Evolutionary conservation across 2,329 filamentous ascomycete genomes (phyloP).

Genomic region (Beauveria brongniartii): DNA sequence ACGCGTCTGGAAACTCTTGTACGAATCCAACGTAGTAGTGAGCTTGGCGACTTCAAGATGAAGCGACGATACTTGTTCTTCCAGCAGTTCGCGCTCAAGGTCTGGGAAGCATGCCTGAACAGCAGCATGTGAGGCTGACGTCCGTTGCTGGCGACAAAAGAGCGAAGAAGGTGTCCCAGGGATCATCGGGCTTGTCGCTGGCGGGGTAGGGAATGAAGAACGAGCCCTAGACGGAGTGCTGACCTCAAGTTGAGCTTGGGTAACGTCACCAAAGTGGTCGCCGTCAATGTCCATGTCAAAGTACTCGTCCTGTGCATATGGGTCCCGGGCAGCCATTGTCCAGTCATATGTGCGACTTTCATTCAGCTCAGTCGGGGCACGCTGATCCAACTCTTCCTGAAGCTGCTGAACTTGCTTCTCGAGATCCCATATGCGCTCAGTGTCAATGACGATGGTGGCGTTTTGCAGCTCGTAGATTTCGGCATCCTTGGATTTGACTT

Average conservation of each 20-base stretch:
- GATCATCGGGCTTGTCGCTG: slow-evolving; percentile 41
- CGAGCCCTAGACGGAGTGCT: slow-evolving; percentile 41
- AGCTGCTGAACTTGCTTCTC: slow-evolving; percentile 32
- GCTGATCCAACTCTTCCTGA: slow-evolving; percentile 22
- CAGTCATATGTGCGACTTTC: slow-evolving; percentile 35
- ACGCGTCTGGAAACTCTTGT: slow-evolving; percentile 33
- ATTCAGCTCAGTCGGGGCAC: slow-evolving; percentile 14
- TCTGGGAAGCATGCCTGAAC: slow-evolving; percentile 37
- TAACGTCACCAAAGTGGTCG: slow-evolving; percentile 40
- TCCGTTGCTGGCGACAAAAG: slow-evolving; percentile 2
- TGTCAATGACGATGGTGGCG: slow-evolving; percentile 41
- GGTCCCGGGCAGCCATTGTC: slow-evolving; percentile 42
- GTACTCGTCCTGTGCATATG: slow-evolving; percentile 31
- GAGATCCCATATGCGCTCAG: slow-evolving; percentile 34
- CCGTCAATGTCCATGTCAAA: slow-evolving; percentile 30
- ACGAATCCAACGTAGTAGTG: slow-evolving; percentile 37
- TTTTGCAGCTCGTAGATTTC: slow-evolving; percentile 47
- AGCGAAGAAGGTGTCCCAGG: slow-evolving; percentile 31
- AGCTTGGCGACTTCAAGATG: slow-evolving; percentile 41
- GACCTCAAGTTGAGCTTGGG: slow-evolving; percentile 41
- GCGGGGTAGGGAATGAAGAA: slow-evolving; percentile 47
- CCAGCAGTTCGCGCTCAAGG: slow-evolving; percentile 31
- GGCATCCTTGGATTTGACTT: slow-evolving; percentile 41
- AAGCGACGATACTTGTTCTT: slow-evolving; percentile 40
- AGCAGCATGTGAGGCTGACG: slow-evolving; percentile 23